These are phyloP conservation scores for Solanum hybrid DNA, from an alignment of 305 asterid genomes.

Conservation along the genomic window DNA sequence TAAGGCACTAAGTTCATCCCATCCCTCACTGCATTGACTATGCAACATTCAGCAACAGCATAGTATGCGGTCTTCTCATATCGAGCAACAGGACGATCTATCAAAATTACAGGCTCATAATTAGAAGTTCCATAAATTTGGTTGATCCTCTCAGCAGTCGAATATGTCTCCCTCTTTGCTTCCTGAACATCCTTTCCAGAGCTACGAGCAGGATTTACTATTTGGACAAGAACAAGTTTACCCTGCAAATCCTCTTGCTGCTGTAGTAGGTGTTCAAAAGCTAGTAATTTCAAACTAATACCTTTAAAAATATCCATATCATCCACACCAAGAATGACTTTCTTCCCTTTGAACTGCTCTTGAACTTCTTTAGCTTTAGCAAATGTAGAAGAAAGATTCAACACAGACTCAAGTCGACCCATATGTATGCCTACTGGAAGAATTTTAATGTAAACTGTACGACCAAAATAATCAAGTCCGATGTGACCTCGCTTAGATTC, in stretches of 20 bases:
- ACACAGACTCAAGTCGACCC: constrained; percentile 66
- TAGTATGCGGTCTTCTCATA: constrained; percentile 78
- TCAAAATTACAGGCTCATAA: constrained; percentile 59
- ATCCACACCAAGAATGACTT: constrained; percentile 68
- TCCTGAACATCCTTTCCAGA: constrained; percentile 81
- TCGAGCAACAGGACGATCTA: constrained; percentile 64
- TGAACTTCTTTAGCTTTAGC: constrained; percentile 55
- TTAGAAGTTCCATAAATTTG: constrained; percentile 36
- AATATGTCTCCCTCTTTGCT: constrained; percentile 63
- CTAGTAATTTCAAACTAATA: constrained; percentile 66
- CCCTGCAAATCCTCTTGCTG: constrained; percentile 38
- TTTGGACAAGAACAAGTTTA: constrained; percentile 63
- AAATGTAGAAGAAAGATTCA: constrained; percentile 53
- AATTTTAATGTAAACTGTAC: constrained; percentile 72
- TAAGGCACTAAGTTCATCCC: constrained; percentile 91
- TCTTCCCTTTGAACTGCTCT: constrained; percentile 56
- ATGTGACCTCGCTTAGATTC: constrained; percentile 83
- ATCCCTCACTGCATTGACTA: constrained; percentile 85
- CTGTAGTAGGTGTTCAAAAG: constrained; percentile 59
- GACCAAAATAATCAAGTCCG: constrained; percentile 83
- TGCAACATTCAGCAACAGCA: constrained; percentile 75
- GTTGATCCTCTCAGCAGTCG: constrained; percentile 46
- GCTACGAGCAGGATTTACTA: constrained; percentile 83
- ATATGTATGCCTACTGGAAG: constrained; percentile 77
- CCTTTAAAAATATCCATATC: constrained; percentile 95